Conservation (phyloP, 352 stramenopile species). For the Globisporangium spiculum region DNA sequence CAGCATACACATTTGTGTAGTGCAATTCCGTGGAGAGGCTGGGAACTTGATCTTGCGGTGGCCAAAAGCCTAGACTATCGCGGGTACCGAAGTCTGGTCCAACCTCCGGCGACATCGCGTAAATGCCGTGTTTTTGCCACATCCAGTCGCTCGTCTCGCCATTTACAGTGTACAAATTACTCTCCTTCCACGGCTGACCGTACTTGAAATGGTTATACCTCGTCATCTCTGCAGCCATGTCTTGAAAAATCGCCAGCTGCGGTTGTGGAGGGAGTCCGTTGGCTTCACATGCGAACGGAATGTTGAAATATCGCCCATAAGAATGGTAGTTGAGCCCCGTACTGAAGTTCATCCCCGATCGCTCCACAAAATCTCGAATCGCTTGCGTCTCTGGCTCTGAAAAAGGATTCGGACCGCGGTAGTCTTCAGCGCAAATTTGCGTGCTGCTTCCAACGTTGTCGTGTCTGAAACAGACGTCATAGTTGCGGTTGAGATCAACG, state of each 20-base stretch:
- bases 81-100: conserved; percentile 52
- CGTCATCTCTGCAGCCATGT: conserved; percentile 66
- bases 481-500: conserved; percentile 86
- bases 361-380: conserved; percentile 66
- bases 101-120: conserved; percentile 83
- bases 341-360: conserved; percentile 42
- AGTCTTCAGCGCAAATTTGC: conserved; percentile 72
- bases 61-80: conserved; percentile 63
- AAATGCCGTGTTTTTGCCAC: conserved; percentile 76
- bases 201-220: conserved; percentile 73
- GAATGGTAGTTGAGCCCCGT: conserved; percentile 83
- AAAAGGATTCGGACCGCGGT: conserved; percentile 58
- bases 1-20: conserved; percentile 68
- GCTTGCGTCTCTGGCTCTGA: conserved; percentile 81
- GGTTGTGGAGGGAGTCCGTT: conserved; percentile 35
- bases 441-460: conserved; percentile 66
- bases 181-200: conserved; percentile 79
- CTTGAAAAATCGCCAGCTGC: conserved; percentile 42
- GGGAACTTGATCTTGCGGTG: conserved; percentile 44
- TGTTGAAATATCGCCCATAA: conserved; percentile 81
- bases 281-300: conserved; percentile 79
- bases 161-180: conserved; percentile 85
- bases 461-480: conserved; percentile 71
- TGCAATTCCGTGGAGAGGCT: conserved; percentile 60
- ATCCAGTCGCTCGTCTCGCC: conserved; percentile 88